These are phyloP conservation scores for Debaryomyces castellii DNA, from an alignment of 805 yeast species.

Conservation along the genomic window DNA sequence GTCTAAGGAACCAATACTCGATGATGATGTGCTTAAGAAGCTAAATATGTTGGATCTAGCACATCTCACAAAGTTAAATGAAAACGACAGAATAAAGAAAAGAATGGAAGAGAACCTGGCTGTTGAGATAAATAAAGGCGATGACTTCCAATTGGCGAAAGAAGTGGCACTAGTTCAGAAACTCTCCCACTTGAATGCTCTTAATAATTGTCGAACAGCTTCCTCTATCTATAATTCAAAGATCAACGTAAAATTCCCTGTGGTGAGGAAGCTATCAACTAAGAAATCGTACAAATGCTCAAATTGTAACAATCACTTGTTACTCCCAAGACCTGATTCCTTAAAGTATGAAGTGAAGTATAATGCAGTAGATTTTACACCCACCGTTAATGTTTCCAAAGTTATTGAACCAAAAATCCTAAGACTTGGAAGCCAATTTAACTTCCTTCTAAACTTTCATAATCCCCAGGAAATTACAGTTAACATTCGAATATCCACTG, in stretches of 20 bases:
- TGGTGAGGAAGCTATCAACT: conserved; percentile 22
- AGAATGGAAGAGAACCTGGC: not conserved
- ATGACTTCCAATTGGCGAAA: conserved; percentile 6
- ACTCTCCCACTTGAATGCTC: not conserved
- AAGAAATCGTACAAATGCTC: conserved; percentile 26
- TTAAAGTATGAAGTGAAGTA: conserved; percentile 29
- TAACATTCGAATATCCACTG: conserved; percentile 21
- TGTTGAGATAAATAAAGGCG: conserved; percentile 3
- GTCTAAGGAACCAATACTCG: not conserved
- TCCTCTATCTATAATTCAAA: not conserved
- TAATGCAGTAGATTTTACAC: conserved; percentile 35
- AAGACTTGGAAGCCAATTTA: conserved; percentile 11
- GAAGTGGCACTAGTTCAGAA: not conserved
- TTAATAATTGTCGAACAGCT: conserved; percentile 4
- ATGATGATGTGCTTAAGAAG: conserved; percentile 5
- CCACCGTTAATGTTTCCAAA: conserved; percentile 23
- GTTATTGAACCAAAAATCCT: conserved; percentile 8
- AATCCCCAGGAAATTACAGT: conserved; percentile 28
- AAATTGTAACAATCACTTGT: conserved; percentile 26
- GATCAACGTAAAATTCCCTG: conserved; percentile 15
- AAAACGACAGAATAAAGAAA: not conserved
- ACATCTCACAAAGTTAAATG: conserved; percentile 2
- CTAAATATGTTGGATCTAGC: conserved; percentile 4
- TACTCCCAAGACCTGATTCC: conserved; percentile 26
- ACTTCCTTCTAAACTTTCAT: conserved; percentile 26